Conservation (phyloP, 2,329 filamentous ascomycete species). For the Setomelanomma holmii region DNA sequence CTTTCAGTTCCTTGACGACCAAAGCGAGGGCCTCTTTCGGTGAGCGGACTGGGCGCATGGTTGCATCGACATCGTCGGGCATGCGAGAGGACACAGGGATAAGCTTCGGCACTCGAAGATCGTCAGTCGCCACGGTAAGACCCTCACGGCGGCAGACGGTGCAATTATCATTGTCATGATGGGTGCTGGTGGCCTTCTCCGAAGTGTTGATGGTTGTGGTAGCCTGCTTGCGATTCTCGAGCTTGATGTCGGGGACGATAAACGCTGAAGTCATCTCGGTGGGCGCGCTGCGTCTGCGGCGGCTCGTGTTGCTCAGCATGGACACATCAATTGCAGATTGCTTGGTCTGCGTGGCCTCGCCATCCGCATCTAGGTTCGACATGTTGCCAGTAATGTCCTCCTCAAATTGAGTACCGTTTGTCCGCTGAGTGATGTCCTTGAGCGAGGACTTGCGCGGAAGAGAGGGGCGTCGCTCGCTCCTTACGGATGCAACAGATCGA, state of each 20-base stretch:
- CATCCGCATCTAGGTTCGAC: conserved; percentile 34
- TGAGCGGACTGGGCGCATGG: conserved; percentile 67
- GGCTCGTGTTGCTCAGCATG: conserved; percentile 57
- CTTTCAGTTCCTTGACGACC: conserved; percentile 82
- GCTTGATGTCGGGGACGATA: conserved; percentile 69
- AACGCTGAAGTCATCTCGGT: conserved; percentile 69
- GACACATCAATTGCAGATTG: conserved; percentile 47
- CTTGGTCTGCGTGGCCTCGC: conserved; percentile 38
- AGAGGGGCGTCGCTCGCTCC: conserved; percentile 48
- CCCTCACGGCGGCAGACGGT: conserved; percentile 61
- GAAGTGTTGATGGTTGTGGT: conserved; percentile 26
- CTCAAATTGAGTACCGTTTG: conserved; percentile 37
- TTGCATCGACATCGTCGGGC: conserved; percentile 64
- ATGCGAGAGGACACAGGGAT: conserved; percentile 60
- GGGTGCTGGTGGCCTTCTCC: conserved; percentile 42
- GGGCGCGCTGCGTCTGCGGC: conserved; percentile 57
- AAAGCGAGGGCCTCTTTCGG: conserved; percentile 77
- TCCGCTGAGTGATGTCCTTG: conserved; percentile 56
- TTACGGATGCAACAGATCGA: conserved; percentile 46
- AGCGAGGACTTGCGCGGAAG: conserved; percentile 63
- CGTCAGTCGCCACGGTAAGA: conserved; percentile 33
- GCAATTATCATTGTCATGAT: conserved; percentile 63
- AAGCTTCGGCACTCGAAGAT: conserved; percentile 56
- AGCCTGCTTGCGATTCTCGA: conserved; percentile 45
- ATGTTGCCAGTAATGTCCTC: conserved; percentile 46